Evolutionary conservation across 352 stramenopile genomes (phyloP).

Genomic region (Phytopythium vexans): DNA sequence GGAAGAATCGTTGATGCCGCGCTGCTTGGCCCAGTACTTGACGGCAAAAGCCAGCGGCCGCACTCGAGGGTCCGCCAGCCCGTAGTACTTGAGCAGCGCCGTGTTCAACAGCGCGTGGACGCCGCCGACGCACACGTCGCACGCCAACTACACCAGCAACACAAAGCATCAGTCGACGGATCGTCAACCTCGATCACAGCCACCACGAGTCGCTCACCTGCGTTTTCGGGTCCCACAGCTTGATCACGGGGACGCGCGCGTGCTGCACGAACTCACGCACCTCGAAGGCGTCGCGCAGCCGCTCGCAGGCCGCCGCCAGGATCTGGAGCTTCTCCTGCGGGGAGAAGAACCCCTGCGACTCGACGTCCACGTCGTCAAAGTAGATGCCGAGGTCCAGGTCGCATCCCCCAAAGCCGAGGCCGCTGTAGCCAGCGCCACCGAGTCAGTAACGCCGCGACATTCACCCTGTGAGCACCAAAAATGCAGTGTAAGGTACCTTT

Average conservation of each 20-base stretch:
- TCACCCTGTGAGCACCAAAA: neutral
- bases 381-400: conserved; percentile 82
- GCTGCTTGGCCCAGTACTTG: conserved; percentile 97
- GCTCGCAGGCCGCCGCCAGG: conserved; percentile 42
- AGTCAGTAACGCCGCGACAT: neutral
- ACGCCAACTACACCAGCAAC: conserved; percentile 34
- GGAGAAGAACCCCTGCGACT: conserved; percentile 54
- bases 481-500: conserved; percentile 39
- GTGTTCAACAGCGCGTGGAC: conserved; percentile 77
- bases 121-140: conserved; percentile 74
- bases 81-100: conserved; percentile 71
- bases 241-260: conserved; percentile 74
- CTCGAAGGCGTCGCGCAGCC: conserved; percentile 41
- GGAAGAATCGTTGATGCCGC: conserved; percentile 96
- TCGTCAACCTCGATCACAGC: neutral
- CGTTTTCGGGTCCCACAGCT: conserved; percentile 64
- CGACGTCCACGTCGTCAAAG: conserved; percentile 67
- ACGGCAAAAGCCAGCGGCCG: conserved; percentile 94
- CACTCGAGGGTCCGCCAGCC: conserved; percentile 66
- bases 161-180: neutral
- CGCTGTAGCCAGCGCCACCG: conserved; percentile 22
- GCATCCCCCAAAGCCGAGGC: conserved; percentile 70
- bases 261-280: conserved; percentile 69
- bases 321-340: conserved; percentile 56
- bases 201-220: conserved; percentile 22